Evolutionary conservation across 1,284 basidiomycete species (phyloP).

Genomic region (Cutaneotrichosporon spelunceum): DNA sequence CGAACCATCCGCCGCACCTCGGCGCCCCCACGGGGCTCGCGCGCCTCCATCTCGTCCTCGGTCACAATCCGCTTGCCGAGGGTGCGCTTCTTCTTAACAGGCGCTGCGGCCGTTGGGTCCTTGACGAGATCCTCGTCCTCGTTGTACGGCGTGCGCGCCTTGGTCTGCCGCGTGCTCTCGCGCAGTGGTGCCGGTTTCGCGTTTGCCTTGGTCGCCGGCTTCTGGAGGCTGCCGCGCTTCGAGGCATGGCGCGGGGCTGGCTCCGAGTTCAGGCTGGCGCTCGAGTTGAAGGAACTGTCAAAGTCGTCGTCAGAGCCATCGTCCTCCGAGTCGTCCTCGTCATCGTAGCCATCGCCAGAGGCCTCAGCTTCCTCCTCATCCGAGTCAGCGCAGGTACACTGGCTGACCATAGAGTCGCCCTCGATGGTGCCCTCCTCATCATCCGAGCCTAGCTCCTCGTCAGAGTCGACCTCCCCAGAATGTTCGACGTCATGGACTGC

Average conservation of each 20-base stretch:
- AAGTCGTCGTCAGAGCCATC: constrained; percentile 37
- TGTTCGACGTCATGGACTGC: neutral
- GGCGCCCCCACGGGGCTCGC: constrained; percentile 30
- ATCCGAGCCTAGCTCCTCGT: constrained; percentile 36
- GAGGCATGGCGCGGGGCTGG: constrained; percentile 29
- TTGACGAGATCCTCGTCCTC: constrained; percentile 32
- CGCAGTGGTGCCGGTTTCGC: constrained; percentile 22
- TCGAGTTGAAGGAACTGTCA: constrained; percentile 31
- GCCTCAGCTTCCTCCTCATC: constrained; percentile 22
- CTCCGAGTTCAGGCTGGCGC: constrained; percentile 18
- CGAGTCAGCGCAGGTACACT: neutral
- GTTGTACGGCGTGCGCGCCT: constrained; percentile 18
- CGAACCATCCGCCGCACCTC: constrained; percentile 45
- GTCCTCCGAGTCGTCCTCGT: constrained; percentile 21
- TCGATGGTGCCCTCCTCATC: constrained; percentile 40
- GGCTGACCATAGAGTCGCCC: constrained; percentile 22
- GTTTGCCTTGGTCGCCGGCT: constrained; percentile 6
- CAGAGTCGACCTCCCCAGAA: constrained; percentile 13
- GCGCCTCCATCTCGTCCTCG: constrained; percentile 53
- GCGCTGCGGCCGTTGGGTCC: constrained; percentile 47
- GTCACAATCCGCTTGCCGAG: constrained; percentile 53
- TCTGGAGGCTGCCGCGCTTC: constrained; percentile 14
- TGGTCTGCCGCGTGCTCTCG: constrained; percentile 30
- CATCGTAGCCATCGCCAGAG: neutral
- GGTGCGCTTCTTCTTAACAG: constrained; percentile 54